phyloP scores from a whole-genome alignment of 805 yeast species.

The Komagataella kurtzmanii region DNA sequence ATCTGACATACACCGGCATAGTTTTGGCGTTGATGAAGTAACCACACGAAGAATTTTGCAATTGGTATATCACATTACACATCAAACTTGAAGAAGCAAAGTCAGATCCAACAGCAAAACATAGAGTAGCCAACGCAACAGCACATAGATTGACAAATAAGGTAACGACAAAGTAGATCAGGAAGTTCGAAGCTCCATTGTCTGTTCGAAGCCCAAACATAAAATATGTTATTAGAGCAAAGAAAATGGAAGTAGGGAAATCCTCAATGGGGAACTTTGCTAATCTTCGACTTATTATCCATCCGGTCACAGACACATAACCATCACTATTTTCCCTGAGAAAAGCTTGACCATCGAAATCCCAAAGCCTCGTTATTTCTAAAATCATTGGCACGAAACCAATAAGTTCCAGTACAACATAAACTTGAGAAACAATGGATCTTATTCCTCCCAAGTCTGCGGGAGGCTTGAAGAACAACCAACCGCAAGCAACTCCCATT shows the following conservation, averaged over 20 bases:
- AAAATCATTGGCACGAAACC: conserved; percentile 35
- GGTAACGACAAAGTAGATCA: conserved; percentile 38
- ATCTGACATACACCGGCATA: conserved; percentile 69
- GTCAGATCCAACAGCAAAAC: conserved; percentile 38
- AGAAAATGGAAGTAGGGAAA: conserved; percentile 39
- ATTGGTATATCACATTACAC: conserved; percentile 40
- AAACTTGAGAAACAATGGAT: conserved; percentile 32
- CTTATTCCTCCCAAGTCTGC: conserved; percentile 47
- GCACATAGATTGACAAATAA: conserved; percentile 36
- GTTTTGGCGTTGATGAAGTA: conserved; percentile 54
- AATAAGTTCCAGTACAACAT: conserved; percentile 32
- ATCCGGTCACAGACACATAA: conserved; percentile 46
- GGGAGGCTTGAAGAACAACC: conserved; percentile 51
- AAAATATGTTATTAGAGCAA: conserved; percentile 44
- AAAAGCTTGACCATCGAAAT: conserved; percentile 31
- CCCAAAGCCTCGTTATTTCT: conserved; percentile 37
- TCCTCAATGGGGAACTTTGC: conserved; percentile 53
- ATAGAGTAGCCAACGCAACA: conserved; percentile 31
- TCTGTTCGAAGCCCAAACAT: conserved; percentile 49
- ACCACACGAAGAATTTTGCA: conserved; percentile 64
- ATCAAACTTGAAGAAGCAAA: conserved; percentile 40
- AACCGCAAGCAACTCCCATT: conserved; percentile 43
- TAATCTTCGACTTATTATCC: conserved; percentile 41
- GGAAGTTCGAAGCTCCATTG: conserved; percentile 28
- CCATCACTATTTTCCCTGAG: conserved; percentile 53